These are phyloP conservation scores for Akanthomyces uredinophilus DNA, from an alignment of 2,329 filamentous ascomycete species.

Conservation along the genomic window DNA sequence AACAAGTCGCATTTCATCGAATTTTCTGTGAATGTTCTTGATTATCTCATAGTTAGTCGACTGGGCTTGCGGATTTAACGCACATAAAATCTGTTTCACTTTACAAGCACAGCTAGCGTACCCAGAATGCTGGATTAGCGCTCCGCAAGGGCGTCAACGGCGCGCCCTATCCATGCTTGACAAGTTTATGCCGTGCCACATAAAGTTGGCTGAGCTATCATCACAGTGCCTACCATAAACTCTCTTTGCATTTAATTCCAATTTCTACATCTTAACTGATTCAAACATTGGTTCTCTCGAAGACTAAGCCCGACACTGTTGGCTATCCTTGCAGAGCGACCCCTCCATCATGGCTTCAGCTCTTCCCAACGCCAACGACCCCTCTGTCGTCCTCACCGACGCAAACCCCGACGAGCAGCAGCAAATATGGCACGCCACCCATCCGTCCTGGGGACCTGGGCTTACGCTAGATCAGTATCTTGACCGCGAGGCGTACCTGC, in stretches of 20 bases:
- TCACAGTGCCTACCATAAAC: too few relatives aligned
- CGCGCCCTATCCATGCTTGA: background rate
- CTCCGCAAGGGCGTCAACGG: background rate
- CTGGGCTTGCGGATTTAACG: too few relatives aligned
- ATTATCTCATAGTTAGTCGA: too few relatives aligned
- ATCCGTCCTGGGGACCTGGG: conserved; percentile 54
- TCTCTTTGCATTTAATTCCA: too few relatives aligned
- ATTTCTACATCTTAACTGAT: too few relatives aligned
- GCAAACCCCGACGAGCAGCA: conserved; percentile 52
- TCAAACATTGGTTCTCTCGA: too few relatives aligned
- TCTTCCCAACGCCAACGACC: conserved; percentile 5
- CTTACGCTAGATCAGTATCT: conserved; percentile 53
- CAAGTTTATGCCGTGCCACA: too few relatives aligned
- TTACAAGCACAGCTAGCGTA: background rate
- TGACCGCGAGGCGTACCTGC: conserved; percentile 52
- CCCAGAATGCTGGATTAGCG: background rate
- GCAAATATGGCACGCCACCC: conserved; percentile 51
- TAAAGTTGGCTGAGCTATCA: too few relatives aligned
- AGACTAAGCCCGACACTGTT: too few relatives aligned
- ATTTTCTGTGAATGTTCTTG: too few relatives aligned
- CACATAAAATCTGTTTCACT: background rate
- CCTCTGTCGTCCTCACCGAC: conserved; percentile 41
- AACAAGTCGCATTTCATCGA: too few relatives aligned
- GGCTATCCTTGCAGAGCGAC: too few relatives aligned
- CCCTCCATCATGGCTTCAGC: conserved; percentile 8